Base-by-base conservation (phyloP, 805 yeast genomes). In the Nakazawaea ernobii region DNA sequence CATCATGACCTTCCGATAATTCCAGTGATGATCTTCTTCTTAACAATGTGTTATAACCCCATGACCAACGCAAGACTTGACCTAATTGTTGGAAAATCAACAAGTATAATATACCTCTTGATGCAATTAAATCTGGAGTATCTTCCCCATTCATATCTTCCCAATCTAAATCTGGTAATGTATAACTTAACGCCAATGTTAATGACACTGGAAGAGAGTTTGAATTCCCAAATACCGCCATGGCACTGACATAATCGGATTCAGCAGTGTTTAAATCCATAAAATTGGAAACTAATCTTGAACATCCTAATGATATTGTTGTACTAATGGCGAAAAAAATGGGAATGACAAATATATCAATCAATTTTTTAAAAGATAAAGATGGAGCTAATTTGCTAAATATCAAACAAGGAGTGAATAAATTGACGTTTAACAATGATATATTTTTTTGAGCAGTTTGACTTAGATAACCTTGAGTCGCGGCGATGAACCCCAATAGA, bases 181-280 rank as follows among this genome's bases (percentile, higher is more conserved):
- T 82, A 59, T 82, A 83, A 1, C 91, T 82, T 53, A 86, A 69
- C 1, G 95, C 84, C 48, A 94, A 69, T 1, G 94, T 86, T 54
- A 94, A 73, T 0, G 97, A 89, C 1, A 92, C 98, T 0, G 99
- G 98, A 48, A 92, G 75, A 9, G 96, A 86, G 70, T 92, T 92
- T 39, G 96, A 88, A 67, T 92, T 94, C 45, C 97, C 98, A 67
- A 92, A 92, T 6, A 91, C 96, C 2, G 94, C 89, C 95, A 94
- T 94, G 2, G 97, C 98, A 20, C 95, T 85, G 43, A 94, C 97
- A 58, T 88, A 92, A 67, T 92, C 91, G 3, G 87, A 61, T 66
- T 94, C 97, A 11, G 86, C 79, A 42, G 70, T 77, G 56, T 86
- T 86, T 56, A 94, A 68, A 7, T 66, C 58, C 52, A 90, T 62